Base-by-base conservation (phyloP, 345 rosid genomes). In the Eucalyptus leucophloia region DNA sequence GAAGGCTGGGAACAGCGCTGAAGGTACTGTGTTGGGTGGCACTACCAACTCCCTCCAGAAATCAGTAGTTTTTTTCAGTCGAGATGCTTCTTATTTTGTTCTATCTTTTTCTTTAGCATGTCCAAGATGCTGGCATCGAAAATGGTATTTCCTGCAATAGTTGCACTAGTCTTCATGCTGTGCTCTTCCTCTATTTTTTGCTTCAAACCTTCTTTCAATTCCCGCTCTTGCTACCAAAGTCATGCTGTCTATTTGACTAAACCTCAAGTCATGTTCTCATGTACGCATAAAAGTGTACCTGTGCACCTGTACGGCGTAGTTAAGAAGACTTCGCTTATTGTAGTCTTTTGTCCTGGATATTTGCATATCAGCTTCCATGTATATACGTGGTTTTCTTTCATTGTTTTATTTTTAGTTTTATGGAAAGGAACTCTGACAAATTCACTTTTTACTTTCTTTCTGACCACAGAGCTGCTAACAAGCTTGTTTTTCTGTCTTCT, bases 1-100 rank as follows among this genome's bases (percentile, higher is more conserved):
- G 95, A 50, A 94, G 97, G 92, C 96, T 93, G 2, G 99, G 99
- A 89, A 94, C 96, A 13, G 99, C 99, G 6, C 92, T 98, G 87
- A 98, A 98, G 99, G 99, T 97, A 92, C 77, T 87, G 86, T 40
- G n/a, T 15, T 65, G 21, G 11, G 9, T 86, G 69, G 30, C 37
- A 58, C 58, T n/a, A 54, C 28, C 83, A 40, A 60, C 67, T 34
- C 47, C 40, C 45, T 23, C 42, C 40, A 21, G 69, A 87, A 51
- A 32, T 87, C 18, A 23, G 54, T n/a, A 86, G 58, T 50, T 45
- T 86, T 50, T 32, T 8, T 58, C 37, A 50, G 24, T 23, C 26
- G 21, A 62, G 44, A 21, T 77, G 83, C 83, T 77, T 77, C 47
- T 77, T 40, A 21, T 77, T 40, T 77, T 77, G 47, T 77, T 77